Percentiles rank a stretch among this genome's conserved stretches.
Evolutionary conservation across 1,284 basidiomycete species (phyloP).

Genomic region (Leccinum variabile): DNA sequence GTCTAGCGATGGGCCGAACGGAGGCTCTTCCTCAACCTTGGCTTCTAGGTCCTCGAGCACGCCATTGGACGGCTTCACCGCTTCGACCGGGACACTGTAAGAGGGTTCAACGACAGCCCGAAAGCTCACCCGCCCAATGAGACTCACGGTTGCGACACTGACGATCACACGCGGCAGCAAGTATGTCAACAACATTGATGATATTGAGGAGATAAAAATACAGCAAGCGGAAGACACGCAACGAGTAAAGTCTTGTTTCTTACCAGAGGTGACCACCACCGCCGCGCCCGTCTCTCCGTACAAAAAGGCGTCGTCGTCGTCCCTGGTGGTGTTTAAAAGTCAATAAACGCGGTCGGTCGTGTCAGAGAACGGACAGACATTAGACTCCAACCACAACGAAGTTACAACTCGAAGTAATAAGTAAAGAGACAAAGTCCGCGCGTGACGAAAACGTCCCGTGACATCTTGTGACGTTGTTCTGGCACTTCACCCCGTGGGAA

Average conservation of each 20-base stretch:
- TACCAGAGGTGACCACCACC: constrained; percentile 45
- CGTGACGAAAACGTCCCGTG: constrained; percentile 28
- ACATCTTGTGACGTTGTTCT: constrained; percentile 21
- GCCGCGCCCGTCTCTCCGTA: constrained; percentile 56
- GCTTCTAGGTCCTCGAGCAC: constrained; percentile 48
- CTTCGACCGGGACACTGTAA: constrained; percentile 49
- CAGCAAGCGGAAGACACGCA: constrained; percentile 27
- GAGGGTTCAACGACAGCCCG: constrained; percentile 22
- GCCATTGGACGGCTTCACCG: constrained; percentile 44
- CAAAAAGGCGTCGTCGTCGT: constrained; percentile 76
- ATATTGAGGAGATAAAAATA: constrained; percentile 42
- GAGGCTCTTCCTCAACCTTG: constrained; percentile 40
- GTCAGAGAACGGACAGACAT: constrained; percentile 32
- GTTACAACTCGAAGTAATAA: not conserved
- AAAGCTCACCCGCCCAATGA: constrained; percentile 16
- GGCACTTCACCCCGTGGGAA: not conserved
- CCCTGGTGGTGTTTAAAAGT: constrained; percentile 37
- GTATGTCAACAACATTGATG: constrained; percentile 38
- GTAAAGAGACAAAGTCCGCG: constrained; percentile 29
- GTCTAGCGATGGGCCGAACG: constrained; percentile 27
- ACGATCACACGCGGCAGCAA: constrained; percentile 38
- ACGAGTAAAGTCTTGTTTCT: constrained; percentile 34
- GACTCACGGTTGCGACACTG: constrained; percentile 61
- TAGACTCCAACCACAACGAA: constrained; percentile 21
- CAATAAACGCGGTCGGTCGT: constrained; percentile 23